phyloP scores from a whole-genome alignment of 2,329 filamentous ascomycete genomes.

The Coleophoma crateriformis region DNA sequence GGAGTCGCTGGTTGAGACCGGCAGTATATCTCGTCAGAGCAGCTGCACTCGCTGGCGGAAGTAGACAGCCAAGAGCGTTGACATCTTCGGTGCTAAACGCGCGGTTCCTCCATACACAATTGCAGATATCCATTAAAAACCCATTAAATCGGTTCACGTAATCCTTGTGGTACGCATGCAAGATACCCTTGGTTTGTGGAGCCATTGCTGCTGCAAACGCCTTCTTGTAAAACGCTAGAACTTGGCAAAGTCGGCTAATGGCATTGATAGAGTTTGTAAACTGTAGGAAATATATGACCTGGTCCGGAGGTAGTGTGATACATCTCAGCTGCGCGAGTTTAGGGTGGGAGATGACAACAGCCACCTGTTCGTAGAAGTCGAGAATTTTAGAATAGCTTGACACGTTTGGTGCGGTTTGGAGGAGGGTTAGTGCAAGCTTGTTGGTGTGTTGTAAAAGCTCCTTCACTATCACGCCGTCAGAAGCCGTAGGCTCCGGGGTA shows the following conservation, averaged over 20 bases:
- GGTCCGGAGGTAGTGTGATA: conserved; percentile 62
- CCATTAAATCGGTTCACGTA: conserved; percentile 72
- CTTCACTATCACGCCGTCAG: conserved; percentile 25
- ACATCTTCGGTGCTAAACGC: conserved; percentile 62
- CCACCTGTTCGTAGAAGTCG: conserved; percentile 63
- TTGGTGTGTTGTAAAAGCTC: conserved; percentile 44
- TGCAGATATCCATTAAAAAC: conserved; percentile 82
- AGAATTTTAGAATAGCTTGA: conserved; percentile 51
- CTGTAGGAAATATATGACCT: conserved; percentile 64
- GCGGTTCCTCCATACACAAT: conserved; percentile 72
- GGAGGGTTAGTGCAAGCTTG: conserved; percentile 50
- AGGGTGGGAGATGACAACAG: conserved; percentile 48
- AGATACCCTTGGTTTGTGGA: conserved; percentile 15
- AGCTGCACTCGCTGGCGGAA: conserved; percentile 35
- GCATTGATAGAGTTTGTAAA: conserved; percentile 60
- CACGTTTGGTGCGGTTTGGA: conserved; percentile 44
- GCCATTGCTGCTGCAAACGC: conserved; percentile 62
- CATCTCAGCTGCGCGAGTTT: conserved; percentile 48
- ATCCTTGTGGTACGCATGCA: conserved; percentile 43
- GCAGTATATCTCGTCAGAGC: conserved; percentile 42
- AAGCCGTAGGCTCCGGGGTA: conserved; percentile 16
- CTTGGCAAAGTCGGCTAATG: conserved; percentile 62
- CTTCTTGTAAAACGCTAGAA: conserved; percentile 68
- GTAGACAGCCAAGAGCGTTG: conserved; percentile 49
- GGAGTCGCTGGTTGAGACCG: conserved; percentile 39